Percentiles rank a stretch among this genome's conserved stretches.
These are phyloP conservation scores for Gamarada debralockiae DNA, from an alignment of 495 filamentous ascomycete genomes.

Conservation along the genomic window DNA sequence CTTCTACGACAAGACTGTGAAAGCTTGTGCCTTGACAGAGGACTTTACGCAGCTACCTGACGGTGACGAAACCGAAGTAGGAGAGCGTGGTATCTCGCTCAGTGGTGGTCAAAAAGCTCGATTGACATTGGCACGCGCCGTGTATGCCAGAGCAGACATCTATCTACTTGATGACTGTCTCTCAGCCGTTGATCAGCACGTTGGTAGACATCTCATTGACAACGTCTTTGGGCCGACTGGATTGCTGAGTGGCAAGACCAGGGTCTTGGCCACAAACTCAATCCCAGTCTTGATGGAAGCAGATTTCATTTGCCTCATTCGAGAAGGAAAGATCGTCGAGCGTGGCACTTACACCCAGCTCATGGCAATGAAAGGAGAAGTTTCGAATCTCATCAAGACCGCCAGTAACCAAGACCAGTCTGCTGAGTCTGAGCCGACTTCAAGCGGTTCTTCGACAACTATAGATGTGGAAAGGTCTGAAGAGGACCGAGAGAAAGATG, in stretches of 20 bases:
- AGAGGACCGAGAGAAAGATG: constrained; percentile 43
- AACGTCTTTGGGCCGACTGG: constrained; percentile 85
- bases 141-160: constrained; percentile 96
- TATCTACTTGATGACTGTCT: constrained; percentile 93
- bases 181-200: constrained; percentile 96
- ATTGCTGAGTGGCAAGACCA: constrained; percentile 79
- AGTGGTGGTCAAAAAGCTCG: constrained; percentile 97
- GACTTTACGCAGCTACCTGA: constrained; percentile 93
- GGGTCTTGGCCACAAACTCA: constrained; percentile 93
- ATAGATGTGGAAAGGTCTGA: constrained; percentile 40
- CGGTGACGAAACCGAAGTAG: constrained; percentile 94
- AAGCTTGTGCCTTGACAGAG: constrained; percentile 87
- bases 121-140: constrained; percentile 89
- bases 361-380: constrained; percentile 88
- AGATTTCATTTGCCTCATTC: constrained; percentile 78
- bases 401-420: constrained; percentile 59
- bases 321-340: constrained; percentile 80
- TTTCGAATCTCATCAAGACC: constrained; percentile 80
- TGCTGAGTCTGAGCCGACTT: constrained; percentile 45
- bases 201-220: constrained; percentile 91
- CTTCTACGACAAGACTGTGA: constrained; percentile 92
- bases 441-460: constrained; percentile 50
- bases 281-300: constrained; percentile 88
- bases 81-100: constrained; percentile 94
- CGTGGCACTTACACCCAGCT: constrained; percentile 86